Evolutionary conservation across 495 filamentous ascomycete species (phyloP), one percentile per base, ranked within the genome.

Genomic region (Talaromyces liani): DNA sequence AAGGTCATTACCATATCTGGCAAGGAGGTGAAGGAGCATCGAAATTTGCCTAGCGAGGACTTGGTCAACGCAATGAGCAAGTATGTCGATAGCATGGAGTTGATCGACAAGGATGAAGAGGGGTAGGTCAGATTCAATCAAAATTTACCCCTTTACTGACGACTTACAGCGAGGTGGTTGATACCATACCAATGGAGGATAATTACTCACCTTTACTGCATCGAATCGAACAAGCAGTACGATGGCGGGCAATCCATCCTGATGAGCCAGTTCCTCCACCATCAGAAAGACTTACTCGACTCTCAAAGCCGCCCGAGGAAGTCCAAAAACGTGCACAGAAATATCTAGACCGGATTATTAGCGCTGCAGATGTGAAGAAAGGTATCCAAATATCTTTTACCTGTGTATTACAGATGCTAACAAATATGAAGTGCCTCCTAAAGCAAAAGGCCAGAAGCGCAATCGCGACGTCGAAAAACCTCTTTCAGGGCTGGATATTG

Each of bases 21-120:
- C n/a, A 91, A 91, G 62, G 77, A 83, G 18, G 80, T 96, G 24
- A 88, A 81, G 7, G 85, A 96, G 62, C 94, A 99, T 75, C 87
- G 93, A 16, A 88, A 95, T 66, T 82, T 99, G 4, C 95, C 95
- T 2, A 86, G 73, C n/a, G 80, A 87, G 14, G 83, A 88, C 6
- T 76, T 98, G 62, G 80, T 84, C 45, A 72, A 87, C 36, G 87
- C 91, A 1, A 96, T 98, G 93, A 87, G 86, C 68, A 86, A 90
- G 64, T 97, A 92, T 69, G 92, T 99, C 2, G 91, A 97, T 68
- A 85, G 82, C 47, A 98, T 99, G 95, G 93, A 99, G 69, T 77
- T 99, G 0, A 83, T 82, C 60, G 81, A 75, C 24, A 77, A 74
- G 39, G 84, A 90, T 68, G 90, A 93, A 25, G 86, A 93, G 65